Base-by-base conservation (phyloP, 2,329 filamentous ascomycete species). In the Blumeriella jaapii region DNA sequence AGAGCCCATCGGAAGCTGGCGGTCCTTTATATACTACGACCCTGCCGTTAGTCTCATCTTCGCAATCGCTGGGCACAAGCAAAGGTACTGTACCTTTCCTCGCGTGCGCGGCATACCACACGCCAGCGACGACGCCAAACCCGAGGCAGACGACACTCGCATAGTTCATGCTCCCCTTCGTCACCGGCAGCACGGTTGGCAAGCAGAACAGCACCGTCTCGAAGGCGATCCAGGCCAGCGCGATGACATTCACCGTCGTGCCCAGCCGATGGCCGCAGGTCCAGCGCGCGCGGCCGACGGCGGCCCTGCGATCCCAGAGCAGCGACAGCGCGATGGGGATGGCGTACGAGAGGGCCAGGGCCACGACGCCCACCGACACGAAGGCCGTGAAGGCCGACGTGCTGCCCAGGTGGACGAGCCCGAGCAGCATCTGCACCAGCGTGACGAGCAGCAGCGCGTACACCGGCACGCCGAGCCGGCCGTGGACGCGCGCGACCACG, bases 321-420 rank as follows among this genome's bases (percentile, higher is more conserved):
- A 81, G 56, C 23, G 85, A 82, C 46, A 86, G 74, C 0, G 69
- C 64, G 29, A 83, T 71, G 0, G 82, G 82, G 24, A 87, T 82
- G 5, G 71, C 81, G 47, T 87, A 87, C 2, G 77, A 78, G 4
- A 86, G 60, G 5, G 78, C 74, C 0, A 87, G 65, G 1, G 79
- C 71, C 6, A 85, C 78, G 0, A 86, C 80, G 0, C 77, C 79
- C 0, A 78, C 71, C 0, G 77, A 74, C 1, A 80, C 67, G 46
- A 84, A 80, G 10, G 78, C 78, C 26, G 78, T 82, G 57, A 84
- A 82, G 0, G 79, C 78, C 40, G 68, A 71, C 31, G 59, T 63
- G 2, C 75, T 81, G 0, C 77, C 79, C 2, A 85, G 64, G 54
- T 82, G 80, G 42, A 84, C 76, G 39, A 71, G 66, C 0, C 79